Conservation (phyloP, 2,329 filamentous ascomycete genomes). For the Beauveria caledonica region DNA sequence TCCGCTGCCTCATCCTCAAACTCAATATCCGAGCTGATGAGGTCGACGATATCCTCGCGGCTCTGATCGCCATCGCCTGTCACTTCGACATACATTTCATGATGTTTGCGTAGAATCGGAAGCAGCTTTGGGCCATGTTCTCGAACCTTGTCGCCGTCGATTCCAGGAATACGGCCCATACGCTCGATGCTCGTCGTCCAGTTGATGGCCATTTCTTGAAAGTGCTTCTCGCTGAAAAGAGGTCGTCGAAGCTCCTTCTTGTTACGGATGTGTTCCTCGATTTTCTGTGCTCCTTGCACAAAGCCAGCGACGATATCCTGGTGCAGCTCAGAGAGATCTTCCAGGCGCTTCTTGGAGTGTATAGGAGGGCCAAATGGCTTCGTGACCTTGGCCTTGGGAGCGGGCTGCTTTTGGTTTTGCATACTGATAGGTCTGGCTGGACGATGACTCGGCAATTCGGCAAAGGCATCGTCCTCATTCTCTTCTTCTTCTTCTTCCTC, state of each 20-base stretch:
- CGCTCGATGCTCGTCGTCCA: slow-evolving; percentile 55
- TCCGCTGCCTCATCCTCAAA: slow-evolving; percentile 29
- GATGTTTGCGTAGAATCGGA: slow-evolving; percentile 43
- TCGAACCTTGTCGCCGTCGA: slow-evolving; percentile 54
- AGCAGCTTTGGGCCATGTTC: slow-evolving; percentile 55
- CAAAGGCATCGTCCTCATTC: slow-evolving; percentile 38
- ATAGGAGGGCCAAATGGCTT: slow-evolving; percentile 49
- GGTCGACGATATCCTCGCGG: slow-evolving; percentile 41
- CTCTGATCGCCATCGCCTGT: slow-evolving; percentile 27
- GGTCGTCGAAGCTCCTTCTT: slow-evolving; percentile 46
- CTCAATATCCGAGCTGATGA: slow-evolving; percentile 41
- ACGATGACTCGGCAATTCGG: slow-evolving; percentile 30
- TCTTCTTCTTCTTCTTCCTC: slow-evolving; percentile 25
- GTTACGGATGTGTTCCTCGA: slow-evolving; percentile 55
- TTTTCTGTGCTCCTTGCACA: slow-evolving; percentile 49
- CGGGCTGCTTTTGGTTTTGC: background rate
- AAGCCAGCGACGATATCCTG: slow-evolving; percentile 57
- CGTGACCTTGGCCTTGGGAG: slow-evolving; percentile 8
- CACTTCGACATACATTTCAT: slow-evolving; percentile 41
- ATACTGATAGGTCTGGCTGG: slow-evolving; percentile 28
- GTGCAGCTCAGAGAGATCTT: slow-evolving; percentile 50
- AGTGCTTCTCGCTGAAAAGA: slow-evolving; percentile 60
- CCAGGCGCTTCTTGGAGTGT: slow-evolving; percentile 44
- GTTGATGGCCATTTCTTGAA: slow-evolving; percentile 64
- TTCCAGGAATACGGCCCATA: slow-evolving; percentile 56